These are phyloP conservation scores for Apiospora arundinis DNA, from an alignment of 2,329 filamentous ascomycete species.

Conservation along the genomic window DNA sequence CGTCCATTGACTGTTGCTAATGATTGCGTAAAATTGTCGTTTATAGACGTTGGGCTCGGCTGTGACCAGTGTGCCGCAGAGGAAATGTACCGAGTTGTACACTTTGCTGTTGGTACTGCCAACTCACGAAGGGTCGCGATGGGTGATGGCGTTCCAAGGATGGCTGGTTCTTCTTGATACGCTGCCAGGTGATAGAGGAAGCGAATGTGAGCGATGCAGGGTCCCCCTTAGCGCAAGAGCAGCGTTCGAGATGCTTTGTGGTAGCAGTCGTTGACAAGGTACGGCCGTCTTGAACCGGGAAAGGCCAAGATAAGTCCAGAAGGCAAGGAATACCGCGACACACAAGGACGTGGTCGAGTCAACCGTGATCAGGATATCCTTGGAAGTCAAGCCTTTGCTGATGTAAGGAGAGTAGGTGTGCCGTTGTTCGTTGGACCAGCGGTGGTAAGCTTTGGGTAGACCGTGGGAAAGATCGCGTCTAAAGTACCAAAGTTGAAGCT, in stretches of 20 bases:
- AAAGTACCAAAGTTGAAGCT: conserved; percentile 13
- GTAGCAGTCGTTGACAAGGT: not conserved
- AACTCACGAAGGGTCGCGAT: not conserved
- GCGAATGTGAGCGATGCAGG: not conserved
- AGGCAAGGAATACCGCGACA: not conserved
- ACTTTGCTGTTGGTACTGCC: not conserved
- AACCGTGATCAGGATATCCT: conserved; percentile 1
- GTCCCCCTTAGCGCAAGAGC: not conserved
- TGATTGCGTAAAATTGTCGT: not conserved
- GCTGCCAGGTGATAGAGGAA: not conserved
- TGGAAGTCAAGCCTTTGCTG: conserved; percentile 4
- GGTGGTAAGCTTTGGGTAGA: conserved; percentile 1
- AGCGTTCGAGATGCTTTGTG: not conserved
- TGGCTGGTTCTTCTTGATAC: not conserved
- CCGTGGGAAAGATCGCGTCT: not conserved
- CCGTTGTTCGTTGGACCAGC: not conserved
- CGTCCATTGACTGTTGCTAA: not conserved
- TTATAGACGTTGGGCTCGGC: not conserved
- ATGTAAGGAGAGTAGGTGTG: not conserved
- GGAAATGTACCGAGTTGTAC: not conserved
- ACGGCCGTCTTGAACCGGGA: not conserved
- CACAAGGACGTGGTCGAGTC: not conserved
- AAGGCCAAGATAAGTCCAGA: not conserved
- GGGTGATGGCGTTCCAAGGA: not conserved
- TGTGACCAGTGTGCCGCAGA: not conserved